phyloP scores from a whole-genome alignment of 768 basidiomycete genomes.

The Naematelia aurantialba region DNA sequence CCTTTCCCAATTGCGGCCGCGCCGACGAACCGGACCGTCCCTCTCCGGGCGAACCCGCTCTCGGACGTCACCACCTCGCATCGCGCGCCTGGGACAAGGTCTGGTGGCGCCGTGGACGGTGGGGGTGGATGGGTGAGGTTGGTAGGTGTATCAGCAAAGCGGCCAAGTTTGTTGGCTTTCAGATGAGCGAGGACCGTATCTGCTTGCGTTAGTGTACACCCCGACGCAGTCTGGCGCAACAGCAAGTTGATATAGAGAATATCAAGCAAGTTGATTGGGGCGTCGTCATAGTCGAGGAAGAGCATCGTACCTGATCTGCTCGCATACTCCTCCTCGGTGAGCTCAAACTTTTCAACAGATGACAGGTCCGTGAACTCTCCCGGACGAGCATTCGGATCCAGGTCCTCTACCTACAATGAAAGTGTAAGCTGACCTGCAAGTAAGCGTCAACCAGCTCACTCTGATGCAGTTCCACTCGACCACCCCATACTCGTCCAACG shows the following conservation, averaged over 20 bases:
- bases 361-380: slow-evolving; percentile 82
- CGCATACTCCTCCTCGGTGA: slow-evolving; percentile 76
- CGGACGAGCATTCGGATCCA: slow-evolving; percentile 67
- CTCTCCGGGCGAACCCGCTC: slow-evolving; percentile 66
- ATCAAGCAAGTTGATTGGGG: too few relatives aligned
- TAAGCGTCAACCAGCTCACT: slow-evolving; percentile 58
- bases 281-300: too few relatives aligned
- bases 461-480: slow-evolving; percentile 75
- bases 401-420: slow-evolving; percentile 62
- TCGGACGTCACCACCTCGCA: slow-evolving; percentile 79
- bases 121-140: slow-evolving; percentile 29
- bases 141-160: slow-evolving; percentile 60
- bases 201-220: too few relatives aligned
- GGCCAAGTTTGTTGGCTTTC: slow-evolving; percentile 77
- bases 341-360: slow-evolving; percentile 87
- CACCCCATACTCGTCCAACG: slow-evolving; percentile 70
- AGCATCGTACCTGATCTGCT: slow-evolving; percentile 65
- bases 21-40: slow-evolving; percentile 81
- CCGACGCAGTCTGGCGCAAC: too few relatives aligned
- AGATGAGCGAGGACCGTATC: slow-evolving; percentile 89
- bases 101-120: slow-evolving; percentile 40
- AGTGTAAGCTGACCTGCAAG: neutral
- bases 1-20: slow-evolving; percentile 68
- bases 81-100: slow-evolving; percentile 67
- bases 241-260: too few relatives aligned